Evolutionary conservation across 2,329 filamentous ascomycete species (phyloP), one percentile per base, ranked within the genome.

Genomic region (Phoma herbarum): DNA sequence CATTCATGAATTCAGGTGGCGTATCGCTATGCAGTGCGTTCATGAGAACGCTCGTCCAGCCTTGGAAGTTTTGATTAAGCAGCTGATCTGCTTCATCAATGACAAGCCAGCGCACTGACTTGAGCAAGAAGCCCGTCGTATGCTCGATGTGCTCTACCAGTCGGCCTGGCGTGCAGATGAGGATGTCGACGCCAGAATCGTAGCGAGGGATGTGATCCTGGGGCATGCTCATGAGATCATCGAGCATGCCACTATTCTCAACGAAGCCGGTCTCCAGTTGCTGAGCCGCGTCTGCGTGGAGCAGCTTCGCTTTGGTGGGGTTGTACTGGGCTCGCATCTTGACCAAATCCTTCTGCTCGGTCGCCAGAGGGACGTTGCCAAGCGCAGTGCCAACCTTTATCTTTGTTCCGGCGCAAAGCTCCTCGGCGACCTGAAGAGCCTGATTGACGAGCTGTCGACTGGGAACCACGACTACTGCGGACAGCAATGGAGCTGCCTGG

Each of bases 41-140:
- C 69, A 92, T 88, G 7, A 95, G 86, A 0, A 89, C 80, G 39
- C 88, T 86, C 3, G 96, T 82, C 93, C 93, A 97, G 69, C 94
- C 90, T 74, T 97, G 93, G 76, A 95, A 97, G 70, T 90, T 93
- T 75, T 98, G 92, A 42, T 93, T 90, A 6, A 98, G 84, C 12
- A 98, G 81, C 72, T 95, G 92, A 76, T 98, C 94, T 11, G 94
- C 95, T 78, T 98, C 94, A 69, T 98, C 94, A 44, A 97, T 90
- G 2, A 97, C 86, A 0, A 98, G 82, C 93, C 93, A 98, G 60
- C 91, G 86, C 4, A 97, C 82, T 72, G 90, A 84, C 56, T 90
- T 86, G 22, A 98, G 82, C 0, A 84, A 86, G 74, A 98, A 97
- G 0, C 92, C 93, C 3, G 87, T 86, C 0, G 94, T 98, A 59